These are phyloP conservation scores for Beauveria pseudobassiana DNA, from an alignment of 2,329 filamentous ascomycete species.

Conservation along the genomic window DNA sequence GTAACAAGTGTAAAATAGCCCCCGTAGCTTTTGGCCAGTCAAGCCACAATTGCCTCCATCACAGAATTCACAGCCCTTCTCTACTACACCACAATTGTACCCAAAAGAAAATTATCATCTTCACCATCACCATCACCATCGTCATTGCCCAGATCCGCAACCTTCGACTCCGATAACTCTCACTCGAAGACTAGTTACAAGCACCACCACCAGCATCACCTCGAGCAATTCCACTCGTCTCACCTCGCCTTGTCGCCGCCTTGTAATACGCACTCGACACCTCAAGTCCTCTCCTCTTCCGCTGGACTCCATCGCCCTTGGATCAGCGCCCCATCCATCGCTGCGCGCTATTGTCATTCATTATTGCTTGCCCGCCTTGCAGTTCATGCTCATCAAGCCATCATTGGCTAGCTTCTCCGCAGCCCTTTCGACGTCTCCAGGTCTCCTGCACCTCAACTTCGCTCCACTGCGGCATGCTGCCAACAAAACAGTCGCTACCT, in stretches of 20 bases:
- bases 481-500: no score
- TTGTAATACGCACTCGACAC: not conserved
- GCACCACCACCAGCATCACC: not conserved
- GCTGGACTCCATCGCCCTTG: not conserved
- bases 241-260: not conserved
- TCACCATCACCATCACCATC: not conserved
- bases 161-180: not conserved
- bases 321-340: constrained; percentile 6
- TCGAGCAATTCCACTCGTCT: not conserved
- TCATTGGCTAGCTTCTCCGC: not conserved
- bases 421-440: not conserved
- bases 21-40: no score
- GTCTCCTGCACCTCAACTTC: not conserved
- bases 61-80: no score
- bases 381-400: no score
- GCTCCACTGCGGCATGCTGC: constrained; percentile 1
- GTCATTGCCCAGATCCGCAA: no score
- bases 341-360: not conserved
- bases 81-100: no score
- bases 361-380: not conserved
- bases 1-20: no score
- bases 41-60: no score
- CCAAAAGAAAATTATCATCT: not conserved
- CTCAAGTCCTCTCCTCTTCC: not conserved
- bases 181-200: not conserved